A percentile compares a stretch with the other conserved stretches of the same genome.
These are phyloP conservation scores for Chlamydomonas sp. DNA, from an alignment of 139 green algal genomes.

Conservation along the genomic window DNA sequence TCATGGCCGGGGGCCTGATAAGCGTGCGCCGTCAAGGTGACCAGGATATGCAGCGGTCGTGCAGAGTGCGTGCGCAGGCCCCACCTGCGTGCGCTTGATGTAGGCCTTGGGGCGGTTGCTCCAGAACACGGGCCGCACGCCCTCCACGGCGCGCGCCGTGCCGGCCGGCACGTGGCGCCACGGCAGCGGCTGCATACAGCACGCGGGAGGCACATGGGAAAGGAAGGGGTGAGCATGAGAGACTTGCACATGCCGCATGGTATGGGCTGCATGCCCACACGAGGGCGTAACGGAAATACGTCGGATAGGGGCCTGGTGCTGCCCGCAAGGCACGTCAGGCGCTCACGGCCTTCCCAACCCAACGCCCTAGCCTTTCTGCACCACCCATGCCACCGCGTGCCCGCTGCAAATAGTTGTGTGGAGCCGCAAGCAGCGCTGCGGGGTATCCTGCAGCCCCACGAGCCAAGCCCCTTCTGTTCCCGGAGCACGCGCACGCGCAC, in stretches of 20 bases:
- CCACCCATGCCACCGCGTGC: no score
- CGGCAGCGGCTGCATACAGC: slow-evolving; percentile 18
- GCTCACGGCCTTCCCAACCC: no score
- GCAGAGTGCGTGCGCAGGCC: background rate
- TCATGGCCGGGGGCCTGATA: no score
- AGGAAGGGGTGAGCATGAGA: background rate
- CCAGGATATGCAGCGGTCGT: background rate
- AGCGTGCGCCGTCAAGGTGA: no score
- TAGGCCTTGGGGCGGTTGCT: slow-evolving; percentile 82
- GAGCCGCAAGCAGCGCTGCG: no score
- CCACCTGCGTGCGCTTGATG: slow-evolving; percentile 71
- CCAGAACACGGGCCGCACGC: slow-evolving; percentile 89
- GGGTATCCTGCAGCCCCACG: no score
- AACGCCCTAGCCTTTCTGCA: no score
- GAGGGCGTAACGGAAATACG: no score
- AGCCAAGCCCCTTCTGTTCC: background rate
- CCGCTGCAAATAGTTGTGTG: no score
- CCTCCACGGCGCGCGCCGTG: slow-evolving; percentile 54
- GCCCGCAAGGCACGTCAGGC: no score
- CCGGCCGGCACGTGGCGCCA: slow-evolving; percentile 31
- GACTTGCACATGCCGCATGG: background rate
- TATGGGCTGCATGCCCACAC: no score
- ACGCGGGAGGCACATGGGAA: background rate
- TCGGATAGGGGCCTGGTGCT: no score
- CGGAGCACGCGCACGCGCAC: background rate